Evolutionary conservation across 2,329 filamentous ascomycete genomes (phyloP).

Genomic region (Lasiodiplodia sp.): DNA sequence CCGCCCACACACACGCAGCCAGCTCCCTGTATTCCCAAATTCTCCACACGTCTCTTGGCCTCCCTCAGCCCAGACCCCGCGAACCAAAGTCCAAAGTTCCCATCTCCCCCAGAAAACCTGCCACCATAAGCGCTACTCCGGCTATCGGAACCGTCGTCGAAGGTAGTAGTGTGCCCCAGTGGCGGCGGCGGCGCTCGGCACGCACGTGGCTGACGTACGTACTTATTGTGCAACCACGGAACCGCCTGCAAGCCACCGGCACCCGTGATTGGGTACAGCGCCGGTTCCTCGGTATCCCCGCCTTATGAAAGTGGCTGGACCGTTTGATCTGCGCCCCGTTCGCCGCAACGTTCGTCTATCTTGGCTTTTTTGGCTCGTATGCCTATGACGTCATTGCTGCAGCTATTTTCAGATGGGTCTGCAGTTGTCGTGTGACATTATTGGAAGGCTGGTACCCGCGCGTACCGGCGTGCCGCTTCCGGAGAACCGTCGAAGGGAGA

Average conservation of each 20-base stretch:
- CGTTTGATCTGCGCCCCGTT: neutral
- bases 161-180: too few species aligned
- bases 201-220: conserved; percentile 18
- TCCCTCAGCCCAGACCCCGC: neutral
- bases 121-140: neutral
- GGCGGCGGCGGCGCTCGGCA: neutral
- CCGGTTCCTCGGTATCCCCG: neutral
- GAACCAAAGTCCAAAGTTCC: neutral
- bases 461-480: neutral
- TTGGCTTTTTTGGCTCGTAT: neutral
- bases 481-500: neutral
- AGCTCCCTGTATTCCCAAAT: too few species aligned
- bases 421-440: neutral
- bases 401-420: too few species aligned
- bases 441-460: neutral
- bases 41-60: neutral
- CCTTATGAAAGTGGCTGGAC: neutral
- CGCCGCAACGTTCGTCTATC: neutral
- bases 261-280: neutral
- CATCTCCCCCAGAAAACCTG: neutral
- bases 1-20: too few species aligned
- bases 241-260: neutral
- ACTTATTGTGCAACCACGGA: neutral
- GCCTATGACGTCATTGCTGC: neutral
- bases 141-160: conserved; percentile 3